phyloP scores from a whole-genome alignment of 176 grass and related monocot genomes.

The Miscanthus lutarioriparius region DNA sequence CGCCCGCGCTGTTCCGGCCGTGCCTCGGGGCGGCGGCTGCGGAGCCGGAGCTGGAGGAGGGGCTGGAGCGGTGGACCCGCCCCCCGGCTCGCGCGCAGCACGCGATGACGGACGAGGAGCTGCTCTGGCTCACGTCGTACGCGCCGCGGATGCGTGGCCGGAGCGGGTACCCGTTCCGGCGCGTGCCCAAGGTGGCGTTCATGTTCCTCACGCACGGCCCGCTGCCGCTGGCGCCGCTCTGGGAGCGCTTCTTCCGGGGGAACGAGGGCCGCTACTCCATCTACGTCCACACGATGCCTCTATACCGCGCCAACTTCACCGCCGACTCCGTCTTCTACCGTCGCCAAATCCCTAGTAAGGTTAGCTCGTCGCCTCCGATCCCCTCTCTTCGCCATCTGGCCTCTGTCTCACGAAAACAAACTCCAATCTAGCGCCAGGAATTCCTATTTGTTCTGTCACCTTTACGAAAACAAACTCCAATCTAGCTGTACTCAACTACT shows the following conservation, averaged over 20 bases:
- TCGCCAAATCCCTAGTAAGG: slow-evolving; percentile 87
- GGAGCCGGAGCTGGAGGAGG: slow-evolving; percentile 21
- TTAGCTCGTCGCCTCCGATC: slow-evolving; percentile 17
- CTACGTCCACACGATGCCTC: slow-evolving; percentile 75
- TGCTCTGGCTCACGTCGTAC: slow-evolving; percentile 87
- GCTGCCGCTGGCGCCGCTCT: slow-evolving; percentile 75
- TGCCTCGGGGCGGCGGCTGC: slow-evolving; percentile 27
- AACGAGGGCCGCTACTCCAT: slow-evolving; percentile 78
- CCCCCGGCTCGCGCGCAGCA: slow-evolving; percentile 46
- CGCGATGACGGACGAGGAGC: slow-evolving; percentile 80
- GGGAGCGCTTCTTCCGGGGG: slow-evolving; percentile 81
- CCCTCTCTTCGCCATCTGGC: neutral
- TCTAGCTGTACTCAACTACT: neutral
- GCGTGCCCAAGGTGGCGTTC: slow-evolving; percentile 81
- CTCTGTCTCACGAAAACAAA: neutral
- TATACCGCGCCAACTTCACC: slow-evolving; percentile 72
- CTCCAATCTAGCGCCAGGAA: neutral
- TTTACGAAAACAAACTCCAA: neutral
- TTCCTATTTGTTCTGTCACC: neutral
- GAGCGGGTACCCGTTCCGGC: slow-evolving; percentile 60
- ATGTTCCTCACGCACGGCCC: slow-evolving; percentile 96
- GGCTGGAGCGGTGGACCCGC: slow-evolving; percentile 73
- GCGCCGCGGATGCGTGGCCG: slow-evolving; percentile 42
- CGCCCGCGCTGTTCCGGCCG: slow-evolving; percentile 61
- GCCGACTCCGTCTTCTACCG: slow-evolving; percentile 70